phyloP scores from a whole-genome alignment of 1,284 basidiomycete genomes.

The Ganoderma multipileum region DNA sequence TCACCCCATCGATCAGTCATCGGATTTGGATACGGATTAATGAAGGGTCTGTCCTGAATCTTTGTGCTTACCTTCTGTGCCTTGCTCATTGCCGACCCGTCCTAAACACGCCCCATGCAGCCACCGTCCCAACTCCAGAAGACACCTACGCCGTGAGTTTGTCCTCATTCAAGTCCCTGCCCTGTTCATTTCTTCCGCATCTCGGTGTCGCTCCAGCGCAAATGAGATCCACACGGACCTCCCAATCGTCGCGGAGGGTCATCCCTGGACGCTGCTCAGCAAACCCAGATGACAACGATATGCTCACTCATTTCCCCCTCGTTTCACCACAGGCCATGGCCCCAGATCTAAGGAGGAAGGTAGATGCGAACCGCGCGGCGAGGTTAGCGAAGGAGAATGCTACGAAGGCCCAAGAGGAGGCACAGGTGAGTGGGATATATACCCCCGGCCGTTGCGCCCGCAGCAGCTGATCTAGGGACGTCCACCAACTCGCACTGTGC shows the following conservation, averaged over 20 bases:
- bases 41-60: constrained; percentile 59
- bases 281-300: background rate
- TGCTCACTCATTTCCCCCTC: background rate
- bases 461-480: constrained; percentile 16
- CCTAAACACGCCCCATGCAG: constrained; percentile 41
- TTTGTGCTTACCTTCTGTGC: background rate
- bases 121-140: constrained; percentile 65
- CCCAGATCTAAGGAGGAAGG: constrained; percentile 70
- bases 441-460: constrained; percentile 12
- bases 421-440: constrained; percentile 53
- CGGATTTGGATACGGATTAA: constrained; percentile 64
- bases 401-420: constrained; percentile 56
- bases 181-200: background rate
- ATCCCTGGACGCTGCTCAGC: background rate
- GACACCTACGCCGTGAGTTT: constrained; percentile 60
- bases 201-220: background rate
- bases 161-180: background rate
- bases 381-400: constrained; percentile 63
- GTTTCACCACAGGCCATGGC: constrained; percentile 58
- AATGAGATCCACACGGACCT: background rate
- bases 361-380: constrained; percentile 66
- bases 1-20: constrained; percentile 51
- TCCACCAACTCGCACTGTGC: background rate
- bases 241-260: background rate
- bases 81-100: background rate